Evolutionary conservation across 2,329 filamentous ascomycete genomes (phyloP), one percentile per base, ranked within the genome.

Genomic region (Uncinocarpus reesii): DNA sequence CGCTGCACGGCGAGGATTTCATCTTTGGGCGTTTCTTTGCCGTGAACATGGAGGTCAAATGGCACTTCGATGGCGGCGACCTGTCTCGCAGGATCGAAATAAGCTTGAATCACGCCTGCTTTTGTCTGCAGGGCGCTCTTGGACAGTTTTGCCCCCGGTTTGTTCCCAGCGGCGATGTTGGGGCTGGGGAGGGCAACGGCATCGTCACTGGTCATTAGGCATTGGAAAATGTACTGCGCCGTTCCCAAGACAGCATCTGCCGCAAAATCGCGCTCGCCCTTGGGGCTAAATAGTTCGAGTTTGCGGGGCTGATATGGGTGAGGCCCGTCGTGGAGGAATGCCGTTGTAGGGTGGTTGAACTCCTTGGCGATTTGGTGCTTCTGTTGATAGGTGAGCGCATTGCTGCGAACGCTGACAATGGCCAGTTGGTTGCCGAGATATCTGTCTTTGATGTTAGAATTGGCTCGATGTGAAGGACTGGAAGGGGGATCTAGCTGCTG

Each of bases 1-100:
- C 55, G 58, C 41, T 63, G 60, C 21, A 54, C 53, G 32, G 54
- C 52, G 16, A 62, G 53, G 36, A 62, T 51, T 34, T 57, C 57
- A 24, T 62, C 51, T 24, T 58, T 51, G 13, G 58, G 56, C 21
- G 65, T 61, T 5, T 56, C 57, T 20, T 58, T 51, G 21, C 56
- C 55, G 64, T 88, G 84, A 48, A 80, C 58, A 56, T 78, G 82
- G 53, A 82, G 71, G 52, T 83, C 71, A 60, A 86, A 81, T 28
- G 84, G 83, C 53, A 89, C 81, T 3, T 64, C 65, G 13, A 82
- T 82, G 44, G 71, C 74, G 4, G 81, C 77, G n/a, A 70, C 60
- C 31, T 61, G 61, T 18, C 62, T 65, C 7, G 57, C 56, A 3
- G 65, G 58, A 55, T 69, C 63, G 52, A 67, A 73, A 11, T 62